phyloP scores from a whole-genome alignment of 345 rosid species.

The Syzygium aqueum region DNA sequence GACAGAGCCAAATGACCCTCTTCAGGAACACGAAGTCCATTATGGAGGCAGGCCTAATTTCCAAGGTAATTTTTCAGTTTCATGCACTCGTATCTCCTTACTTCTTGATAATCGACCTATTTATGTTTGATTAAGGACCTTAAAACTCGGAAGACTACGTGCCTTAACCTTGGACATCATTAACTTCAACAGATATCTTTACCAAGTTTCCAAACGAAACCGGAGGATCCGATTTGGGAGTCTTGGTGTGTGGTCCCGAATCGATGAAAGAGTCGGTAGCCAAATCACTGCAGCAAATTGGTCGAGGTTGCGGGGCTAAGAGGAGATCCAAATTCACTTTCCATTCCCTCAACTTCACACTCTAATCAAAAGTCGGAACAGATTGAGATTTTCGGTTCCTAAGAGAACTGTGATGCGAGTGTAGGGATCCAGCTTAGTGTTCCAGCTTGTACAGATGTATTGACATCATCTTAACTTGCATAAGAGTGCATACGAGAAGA shows the following conservation, averaged over 20 bases:
- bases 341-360: slow-evolving; percentile 54
- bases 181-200: slow-evolving; percentile 36
- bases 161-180: neutral
- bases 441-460: neutral
- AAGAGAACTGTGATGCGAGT: neutral
- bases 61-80: slow-evolving; percentile 35
- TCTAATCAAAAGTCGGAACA: slow-evolving; percentile 7
- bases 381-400: neutral
- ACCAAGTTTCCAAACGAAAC: slow-evolving; percentile 30
- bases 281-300: slow-evolving; percentile 24
- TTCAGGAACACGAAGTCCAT: slow-evolving; percentile 49
- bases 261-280: slow-evolving; percentile 64
- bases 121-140: neutral
- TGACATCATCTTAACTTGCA: neutral
- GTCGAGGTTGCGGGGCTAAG: slow-evolving; percentile 12
- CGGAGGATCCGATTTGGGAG: slow-evolving; percentile 45
- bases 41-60: slow-evolving; percentile 68
- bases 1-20: slow-evolving; percentile 5
- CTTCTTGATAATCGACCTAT: neutral
- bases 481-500: neutral
- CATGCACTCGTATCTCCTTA: neutral
- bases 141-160: neutral
- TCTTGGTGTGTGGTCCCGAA: slow-evolving; percentile 82
- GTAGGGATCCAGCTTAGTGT: neutral
- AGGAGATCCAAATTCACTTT: slow-evolving; percentile 30